phyloP scores from a whole-genome alignment of 176 grass and related monocot species.

The Oryza brachyantha region DNA sequence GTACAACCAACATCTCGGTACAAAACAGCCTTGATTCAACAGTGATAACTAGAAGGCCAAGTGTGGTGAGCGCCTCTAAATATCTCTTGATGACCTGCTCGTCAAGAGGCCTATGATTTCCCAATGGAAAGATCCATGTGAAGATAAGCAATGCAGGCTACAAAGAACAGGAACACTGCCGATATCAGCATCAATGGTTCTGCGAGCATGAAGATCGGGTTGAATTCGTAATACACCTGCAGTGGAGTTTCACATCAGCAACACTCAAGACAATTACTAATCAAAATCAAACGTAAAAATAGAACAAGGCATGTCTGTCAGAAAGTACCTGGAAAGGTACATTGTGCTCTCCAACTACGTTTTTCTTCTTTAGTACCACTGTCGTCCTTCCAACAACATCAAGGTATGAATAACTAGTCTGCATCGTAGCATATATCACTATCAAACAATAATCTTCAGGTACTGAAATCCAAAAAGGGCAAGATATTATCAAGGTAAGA shows the following conservation, averaged over 20 bases:
- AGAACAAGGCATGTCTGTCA: background rate
- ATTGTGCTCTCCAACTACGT: slow-evolving; percentile 67
- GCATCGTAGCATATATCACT: slow-evolving; percentile 22
- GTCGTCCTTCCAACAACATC: slow-evolving; percentile 71
- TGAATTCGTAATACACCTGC: slow-evolving; percentile 76
- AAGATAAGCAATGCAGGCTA: slow-evolving; percentile 62
- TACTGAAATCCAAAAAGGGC: background rate
- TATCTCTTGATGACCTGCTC: background rate
- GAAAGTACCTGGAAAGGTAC: slow-evolving; percentile 66
- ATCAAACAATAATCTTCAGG: background rate
- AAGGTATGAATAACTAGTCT: slow-evolving; percentile 76
- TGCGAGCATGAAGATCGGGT: slow-evolving; percentile 57
- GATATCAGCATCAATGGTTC: slow-evolving; percentile 77
- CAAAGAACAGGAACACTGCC: slow-evolving; percentile 54
- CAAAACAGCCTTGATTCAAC: background rate
- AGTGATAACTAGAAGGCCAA: slow-evolving; percentile 14
- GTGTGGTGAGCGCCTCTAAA: background rate
- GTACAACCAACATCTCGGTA: background rate
- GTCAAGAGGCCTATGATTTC: slow-evolving; percentile 40
- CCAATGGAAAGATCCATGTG: slow-evolving; percentile 66
- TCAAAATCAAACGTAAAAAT: background rate
- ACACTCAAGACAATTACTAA: background rate
- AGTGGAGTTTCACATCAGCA: background rate
- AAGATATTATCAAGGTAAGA: background rate
- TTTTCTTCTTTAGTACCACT: slow-evolving; percentile 70